Percentiles rank a stretch among this genome's conserved stretches.
Conservation (phyloP, 108 stramenopile species). For the Nannochloropsis salina region DNA sequence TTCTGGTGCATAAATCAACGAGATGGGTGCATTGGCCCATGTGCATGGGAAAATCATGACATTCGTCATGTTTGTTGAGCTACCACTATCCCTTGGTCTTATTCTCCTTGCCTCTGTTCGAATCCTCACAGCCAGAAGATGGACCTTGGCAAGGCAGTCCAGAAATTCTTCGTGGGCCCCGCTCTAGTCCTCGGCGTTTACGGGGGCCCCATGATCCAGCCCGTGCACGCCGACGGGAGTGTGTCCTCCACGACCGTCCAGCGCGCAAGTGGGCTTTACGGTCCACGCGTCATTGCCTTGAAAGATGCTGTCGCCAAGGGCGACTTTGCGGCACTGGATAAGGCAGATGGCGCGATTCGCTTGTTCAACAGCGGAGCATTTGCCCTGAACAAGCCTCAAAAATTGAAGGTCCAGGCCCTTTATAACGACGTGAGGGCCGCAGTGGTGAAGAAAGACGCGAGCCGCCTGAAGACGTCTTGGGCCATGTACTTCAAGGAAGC, state of each 20-base stretch:
- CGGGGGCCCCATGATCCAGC: slow-evolving; percentile 1
- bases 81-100: not conserved
- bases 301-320: slow-evolving; percentile 68
- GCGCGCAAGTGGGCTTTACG: slow-evolving; percentile 67
- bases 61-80: not conserved
- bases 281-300: slow-evolving; percentile 69
- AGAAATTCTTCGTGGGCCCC: not conserved
- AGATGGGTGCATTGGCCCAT: too few species aligned
- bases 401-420: not conserved
- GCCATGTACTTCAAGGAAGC: slow-evolving; percentile 10
- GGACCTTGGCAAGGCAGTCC: not conserved
- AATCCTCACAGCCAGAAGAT: not conserved
- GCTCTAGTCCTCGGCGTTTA: not conserved
- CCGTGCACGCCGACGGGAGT: slow-evolving; percentile 70
- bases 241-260: slow-evolving; percentile 61
- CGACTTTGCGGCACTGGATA: slow-evolving; percentile 76
- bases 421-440: not conserved
- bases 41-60: not conserved
- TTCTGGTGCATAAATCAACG: too few species aligned
- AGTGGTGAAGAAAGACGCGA: not conserved
- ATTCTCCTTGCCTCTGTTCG: not conserved
- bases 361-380: slow-evolving; percentile 80
- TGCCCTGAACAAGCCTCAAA: not conserved
- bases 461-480: not conserved
- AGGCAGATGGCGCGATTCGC: slow-evolving; percentile 81